These are phyloP conservation scores for Phallus indusiatus DNA, from an alignment of 768 basidiomycete species.

Conservation along the genomic window DNA sequence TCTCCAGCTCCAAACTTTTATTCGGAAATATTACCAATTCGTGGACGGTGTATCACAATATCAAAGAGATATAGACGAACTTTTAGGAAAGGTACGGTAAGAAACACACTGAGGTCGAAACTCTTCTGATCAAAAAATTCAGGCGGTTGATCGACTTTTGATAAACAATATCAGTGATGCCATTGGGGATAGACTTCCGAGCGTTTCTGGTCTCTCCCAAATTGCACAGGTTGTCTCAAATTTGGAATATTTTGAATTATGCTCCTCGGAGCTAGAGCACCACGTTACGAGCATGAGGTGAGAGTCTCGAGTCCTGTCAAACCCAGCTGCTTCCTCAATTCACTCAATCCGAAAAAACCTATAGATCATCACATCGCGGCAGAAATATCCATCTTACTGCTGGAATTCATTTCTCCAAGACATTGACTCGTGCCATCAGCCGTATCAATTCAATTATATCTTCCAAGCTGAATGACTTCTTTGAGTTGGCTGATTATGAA, in stretches of 20 bases:
- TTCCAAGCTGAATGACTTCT: constrained; percentile 91
- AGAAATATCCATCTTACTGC: constrained; percentile 61
- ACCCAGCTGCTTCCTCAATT: background rate
- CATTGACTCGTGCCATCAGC: constrained; percentile 56
- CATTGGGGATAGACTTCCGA: constrained; percentile 63
- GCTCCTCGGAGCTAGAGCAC: constrained; percentile 76
- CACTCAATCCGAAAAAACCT: background rate
- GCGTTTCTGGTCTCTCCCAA: constrained; percentile 75
- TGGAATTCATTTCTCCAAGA: constrained; percentile 56
- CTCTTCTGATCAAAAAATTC: background rate
- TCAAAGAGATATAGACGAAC: constrained; percentile 84
- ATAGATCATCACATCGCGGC: constrained; percentile 73
- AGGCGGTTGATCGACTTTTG: constrained; percentile 85
- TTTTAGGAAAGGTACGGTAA: constrained; percentile 66
- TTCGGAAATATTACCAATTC: constrained; percentile 94
- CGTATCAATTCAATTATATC: constrained; percentile 78
- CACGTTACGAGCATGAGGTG: constrained; percentile 78
- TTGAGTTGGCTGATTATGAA: constrained; percentile 90
- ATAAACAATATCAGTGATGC: constrained; percentile 66
- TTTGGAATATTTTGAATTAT: constrained; percentile 81
- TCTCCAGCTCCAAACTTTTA: constrained; percentile 70
- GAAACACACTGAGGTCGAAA: constrained; percentile 3
- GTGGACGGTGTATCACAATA: constrained; percentile 91
- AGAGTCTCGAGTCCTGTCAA: constrained; percentile 10
- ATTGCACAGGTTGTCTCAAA: constrained; percentile 91